Evolutionary conservation across 768 basidiomycete species (phyloP).

Genomic region (Postia placenta): DNA sequence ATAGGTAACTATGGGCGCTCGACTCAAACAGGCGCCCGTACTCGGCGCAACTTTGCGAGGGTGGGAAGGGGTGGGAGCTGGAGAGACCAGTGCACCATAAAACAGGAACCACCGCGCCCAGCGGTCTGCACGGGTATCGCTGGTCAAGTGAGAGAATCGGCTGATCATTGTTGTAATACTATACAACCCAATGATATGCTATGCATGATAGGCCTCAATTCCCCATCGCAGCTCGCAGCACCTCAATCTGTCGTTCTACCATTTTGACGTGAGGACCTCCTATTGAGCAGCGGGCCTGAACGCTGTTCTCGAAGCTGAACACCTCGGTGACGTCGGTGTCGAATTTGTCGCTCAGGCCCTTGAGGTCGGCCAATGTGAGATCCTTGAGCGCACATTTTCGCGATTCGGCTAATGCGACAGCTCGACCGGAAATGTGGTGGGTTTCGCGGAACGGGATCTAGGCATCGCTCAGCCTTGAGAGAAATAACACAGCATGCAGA

Average conservation of each 20-base stretch:
- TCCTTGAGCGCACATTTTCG: constrained; percentile 76
- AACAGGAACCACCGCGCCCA: no score
- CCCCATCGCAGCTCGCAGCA: constrained; percentile 56
- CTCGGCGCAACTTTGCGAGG: no score
- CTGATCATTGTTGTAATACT: no score
- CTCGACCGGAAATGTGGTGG: constrained; percentile 95
- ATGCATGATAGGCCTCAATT: no score
- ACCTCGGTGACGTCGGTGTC: constrained; percentile 74
- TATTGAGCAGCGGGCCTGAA: constrained; percentile 87
- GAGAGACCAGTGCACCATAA: no score
- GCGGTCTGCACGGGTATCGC: no score
- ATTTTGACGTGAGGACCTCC: constrained; percentile 86
- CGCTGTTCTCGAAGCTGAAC: constrained; percentile 94
- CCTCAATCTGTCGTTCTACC: constrained; percentile 79
- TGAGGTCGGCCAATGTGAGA: constrained; percentile 75
- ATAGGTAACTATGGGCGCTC: no score
- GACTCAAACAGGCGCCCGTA: no score
- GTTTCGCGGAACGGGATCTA: constrained; percentile 98
- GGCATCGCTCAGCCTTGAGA: background rate
- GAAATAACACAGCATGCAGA: constrained; percentile 1
- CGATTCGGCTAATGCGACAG: constrained; percentile 90
- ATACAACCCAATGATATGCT: no score
- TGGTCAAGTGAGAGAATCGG: no score
- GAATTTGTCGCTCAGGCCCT: constrained; percentile 70
- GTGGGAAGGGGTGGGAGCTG: no score